phyloP scores from a whole-genome alignment of 306 rosid genomes.

The Vigna angularis region DNA sequence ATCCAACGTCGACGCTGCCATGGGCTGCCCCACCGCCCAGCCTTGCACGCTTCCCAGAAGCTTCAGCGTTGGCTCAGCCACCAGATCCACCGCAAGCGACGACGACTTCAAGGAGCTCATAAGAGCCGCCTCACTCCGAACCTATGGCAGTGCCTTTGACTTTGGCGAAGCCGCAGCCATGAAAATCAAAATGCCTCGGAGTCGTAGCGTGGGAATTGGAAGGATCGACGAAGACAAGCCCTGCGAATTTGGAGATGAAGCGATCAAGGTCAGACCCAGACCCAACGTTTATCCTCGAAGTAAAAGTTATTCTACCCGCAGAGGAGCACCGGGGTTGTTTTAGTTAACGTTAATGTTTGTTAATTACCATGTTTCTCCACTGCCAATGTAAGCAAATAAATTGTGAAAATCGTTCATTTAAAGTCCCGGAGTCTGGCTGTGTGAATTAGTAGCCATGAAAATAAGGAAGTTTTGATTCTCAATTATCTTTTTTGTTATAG shows the following conservation, averaged over 20 bases:
- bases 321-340: not conserved
- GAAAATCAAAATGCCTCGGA: slow-evolving; percentile 35
- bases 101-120: slow-evolving; percentile 63
- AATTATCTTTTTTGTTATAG: not conserved
- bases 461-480: not conserved
- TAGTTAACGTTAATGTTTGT: not conserved
- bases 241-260: slow-evolving; percentile 54
- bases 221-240: slow-evolving; percentile 73
- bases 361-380: not conserved
- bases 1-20: slow-evolving; percentile 32
- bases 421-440: not conserved
- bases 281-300: slow-evolving; percentile 48
- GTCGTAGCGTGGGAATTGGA: slow-evolving; percentile 60
- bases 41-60: slow-evolving; percentile 52
- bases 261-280: slow-evolving; percentile 26
- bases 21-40: slow-evolving; percentile 48
- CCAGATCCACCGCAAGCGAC: slow-evolving; percentile 23
- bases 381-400: not conserved
- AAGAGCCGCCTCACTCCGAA: slow-evolving; percentile 50
- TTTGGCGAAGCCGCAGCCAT: not conserved
- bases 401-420: not conserved
- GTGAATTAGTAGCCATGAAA: not conserved
- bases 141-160: not conserved
- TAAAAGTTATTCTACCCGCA: slow-evolving; percentile 53
- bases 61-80: slow-evolving; percentile 52